Percentiles rank a stretch among this genome's conserved stretches.
Conservation (phyloP, 306 rosid genomes). For the Ormosia emarginata region DNA sequence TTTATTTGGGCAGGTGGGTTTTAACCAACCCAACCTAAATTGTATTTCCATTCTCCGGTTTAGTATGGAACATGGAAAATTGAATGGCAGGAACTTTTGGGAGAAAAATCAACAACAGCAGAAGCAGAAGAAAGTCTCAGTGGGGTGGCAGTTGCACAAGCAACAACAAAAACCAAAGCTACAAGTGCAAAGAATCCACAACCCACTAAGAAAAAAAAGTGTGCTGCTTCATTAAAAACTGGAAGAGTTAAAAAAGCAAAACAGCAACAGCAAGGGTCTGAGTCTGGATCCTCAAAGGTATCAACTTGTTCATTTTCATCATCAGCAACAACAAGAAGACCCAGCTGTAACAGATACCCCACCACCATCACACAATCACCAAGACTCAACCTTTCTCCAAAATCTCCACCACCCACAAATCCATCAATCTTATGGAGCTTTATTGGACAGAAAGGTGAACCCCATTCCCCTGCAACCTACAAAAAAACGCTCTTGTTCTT, state of each 20-base stretch:
- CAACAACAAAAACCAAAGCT: neutral
- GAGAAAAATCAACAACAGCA: constrained; percentile 4
- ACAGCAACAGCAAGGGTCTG: constrained; percentile 12
- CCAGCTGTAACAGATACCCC: neutral
- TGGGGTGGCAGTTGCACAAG: constrained; percentile 24
- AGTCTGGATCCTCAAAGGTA: constrained; percentile 77
- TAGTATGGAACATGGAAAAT: constrained; percentile 44
- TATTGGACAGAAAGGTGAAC: no score
- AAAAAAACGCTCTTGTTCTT: no score
- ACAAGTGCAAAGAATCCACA: no score
- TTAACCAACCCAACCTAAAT: neutral
- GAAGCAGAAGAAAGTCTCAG: constrained; percentile 21
- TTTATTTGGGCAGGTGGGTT: constrained; percentile 20
- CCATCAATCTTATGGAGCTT: no score
- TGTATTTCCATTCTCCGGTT: neutral
- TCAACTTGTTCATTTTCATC: neutral
- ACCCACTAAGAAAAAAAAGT: no score
- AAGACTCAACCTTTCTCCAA: no score
- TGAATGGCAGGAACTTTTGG: constrained; percentile 58
- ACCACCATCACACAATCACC: neutral
- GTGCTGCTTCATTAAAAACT: no score
- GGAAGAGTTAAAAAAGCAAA: no score
- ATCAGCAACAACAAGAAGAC: neutral
- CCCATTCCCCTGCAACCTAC: no score
- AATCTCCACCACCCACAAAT: no score